phyloP scores from a whole-genome alignment of 1,284 basidiomycete genomes.

The Paramarasmius palmivorus region DNA sequence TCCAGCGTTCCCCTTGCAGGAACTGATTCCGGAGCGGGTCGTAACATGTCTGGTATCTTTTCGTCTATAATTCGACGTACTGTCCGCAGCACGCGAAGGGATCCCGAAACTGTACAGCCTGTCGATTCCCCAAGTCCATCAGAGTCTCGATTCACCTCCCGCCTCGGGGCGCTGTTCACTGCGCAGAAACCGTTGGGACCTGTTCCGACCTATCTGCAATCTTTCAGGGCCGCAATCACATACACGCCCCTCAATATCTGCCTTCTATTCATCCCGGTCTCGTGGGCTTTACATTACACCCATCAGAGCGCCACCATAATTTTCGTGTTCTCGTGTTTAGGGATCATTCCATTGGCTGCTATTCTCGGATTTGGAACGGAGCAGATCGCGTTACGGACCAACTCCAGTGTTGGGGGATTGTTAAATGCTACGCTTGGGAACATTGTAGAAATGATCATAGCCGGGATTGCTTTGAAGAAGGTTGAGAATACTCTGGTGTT shows the following conservation, averaged over 20 bases:
- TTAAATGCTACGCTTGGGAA: conserved; percentile 67
- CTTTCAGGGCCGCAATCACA: conserved; percentile 33
- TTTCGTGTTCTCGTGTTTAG: conserved; percentile 52
- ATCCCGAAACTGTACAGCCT: background rate
- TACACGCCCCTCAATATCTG: conserved; percentile 48
- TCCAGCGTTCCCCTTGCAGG: too few species aligned
- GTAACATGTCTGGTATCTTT: too few species aligned
- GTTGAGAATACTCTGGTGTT: conserved; percentile 23
- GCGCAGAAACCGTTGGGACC: conserved; percentile 34
- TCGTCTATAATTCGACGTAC: too few species aligned
- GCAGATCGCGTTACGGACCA: conserved; percentile 56
- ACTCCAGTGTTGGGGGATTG: conserved; percentile 59
- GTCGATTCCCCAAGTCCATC: background rate
- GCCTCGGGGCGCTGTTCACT: conserved; percentile 36
- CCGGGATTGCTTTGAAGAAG: conserved; percentile 41
- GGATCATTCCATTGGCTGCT: conserved; percentile 53
- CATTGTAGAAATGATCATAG: conserved; percentile 52
- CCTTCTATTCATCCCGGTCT: conserved; percentile 53
- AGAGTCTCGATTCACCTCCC: background rate
- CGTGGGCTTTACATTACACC: conserved; percentile 58
- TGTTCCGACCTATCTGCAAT: conserved; percentile 34
- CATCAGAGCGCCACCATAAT: conserved; percentile 51
- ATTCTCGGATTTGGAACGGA: conserved; percentile 68
- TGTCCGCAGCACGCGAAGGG: background rate
- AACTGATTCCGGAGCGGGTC: too few species aligned